Conservation (phyloP, 805 yeast genomes). For the Monosporozyma aerobia region DNA sequence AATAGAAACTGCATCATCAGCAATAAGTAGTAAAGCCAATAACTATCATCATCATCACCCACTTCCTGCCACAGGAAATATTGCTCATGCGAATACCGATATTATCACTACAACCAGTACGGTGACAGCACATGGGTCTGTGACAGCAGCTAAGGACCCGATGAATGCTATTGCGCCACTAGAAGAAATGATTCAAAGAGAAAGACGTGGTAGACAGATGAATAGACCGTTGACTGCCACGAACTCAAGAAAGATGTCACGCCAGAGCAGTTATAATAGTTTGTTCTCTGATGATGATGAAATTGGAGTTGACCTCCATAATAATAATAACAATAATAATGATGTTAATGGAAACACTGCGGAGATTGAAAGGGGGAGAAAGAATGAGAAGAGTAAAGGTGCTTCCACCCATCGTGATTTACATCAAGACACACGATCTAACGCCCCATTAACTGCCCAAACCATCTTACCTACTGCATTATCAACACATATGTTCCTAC, state of each 20-base stretch:
- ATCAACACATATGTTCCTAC: constrained; percentile 52
- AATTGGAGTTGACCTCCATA: background rate
- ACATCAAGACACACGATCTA: constrained; percentile 28
- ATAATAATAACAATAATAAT: background rate
- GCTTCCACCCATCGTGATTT: constrained; percentile 26
- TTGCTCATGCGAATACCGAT: background rate
- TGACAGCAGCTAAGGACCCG: constrained; percentile 18
- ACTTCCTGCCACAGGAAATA: background rate
- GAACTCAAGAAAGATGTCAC: background rate
- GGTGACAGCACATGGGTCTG: constrained; percentile 24
- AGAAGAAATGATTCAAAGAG: constrained; percentile 4
- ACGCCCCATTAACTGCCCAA: constrained; percentile 53
- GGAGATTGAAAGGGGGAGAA: background rate
- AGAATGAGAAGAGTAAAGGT: constrained; percentile 6
- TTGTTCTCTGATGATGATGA: background rate
- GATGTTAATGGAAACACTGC: background rate
- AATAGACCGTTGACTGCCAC: background rate
- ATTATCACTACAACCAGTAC: background rate
- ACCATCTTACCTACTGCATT: constrained; percentile 52
- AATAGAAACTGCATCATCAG: background rate
- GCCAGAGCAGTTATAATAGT: background rate
- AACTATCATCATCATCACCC: background rate
- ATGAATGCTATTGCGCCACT: background rate
- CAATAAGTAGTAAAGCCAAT: background rate
- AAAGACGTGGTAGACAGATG: constrained; percentile 3